Base-by-base conservation (phyloP, 164 flowering plant species). In the Buxus sempervirens region DNA sequence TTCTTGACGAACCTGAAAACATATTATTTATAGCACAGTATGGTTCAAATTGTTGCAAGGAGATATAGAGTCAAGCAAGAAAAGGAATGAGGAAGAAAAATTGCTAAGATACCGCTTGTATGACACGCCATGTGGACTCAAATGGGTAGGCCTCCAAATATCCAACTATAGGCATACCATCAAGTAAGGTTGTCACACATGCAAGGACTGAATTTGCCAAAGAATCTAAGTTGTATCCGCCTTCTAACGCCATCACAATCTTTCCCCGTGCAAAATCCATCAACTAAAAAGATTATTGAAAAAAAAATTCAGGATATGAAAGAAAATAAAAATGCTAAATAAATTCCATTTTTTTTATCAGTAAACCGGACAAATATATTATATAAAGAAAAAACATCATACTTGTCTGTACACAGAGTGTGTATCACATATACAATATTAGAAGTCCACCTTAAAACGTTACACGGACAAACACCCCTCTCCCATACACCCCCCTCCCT, bases 201-300 rank as follows among this genome's bases (percentile, higher is more conserved):
- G 97, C 95, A 66, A 81, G 87, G 28, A 79, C 88, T 42, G 97
- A 96, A 70, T 86, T 84, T 72, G 95, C 90, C 62, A 88, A 68
- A 51, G 99, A 90, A 20, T 77, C 72, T n/a, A 93, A 93, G 78
- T 96, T 90, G 68, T 96, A 96, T 61, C 99, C 98, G 45, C 99
- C 99, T 81, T 96, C 99, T 70, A 96, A 79, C 62, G 90, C 87
- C 82, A 96, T 80, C 36, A 96, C 80, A 75, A 96, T 82, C 73
- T 80, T 93, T 58, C 99, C 97, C 27, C 78, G 72, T 4, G 97
- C 93, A 76, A 93, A 93, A 64, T 86, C 85, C 93, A 89, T 83
- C 76, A 96, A 76, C 99, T 96, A 79, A 75, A 70, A 68, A 59
- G 27, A 9, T 63, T 0, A 72, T n/a, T n/a, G 45, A 49, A 59